These are phyloP conservation scores for Candida tropicalis DNA, from an alignment of 1,139 yeast species.

Conservation along the genomic window DNA sequence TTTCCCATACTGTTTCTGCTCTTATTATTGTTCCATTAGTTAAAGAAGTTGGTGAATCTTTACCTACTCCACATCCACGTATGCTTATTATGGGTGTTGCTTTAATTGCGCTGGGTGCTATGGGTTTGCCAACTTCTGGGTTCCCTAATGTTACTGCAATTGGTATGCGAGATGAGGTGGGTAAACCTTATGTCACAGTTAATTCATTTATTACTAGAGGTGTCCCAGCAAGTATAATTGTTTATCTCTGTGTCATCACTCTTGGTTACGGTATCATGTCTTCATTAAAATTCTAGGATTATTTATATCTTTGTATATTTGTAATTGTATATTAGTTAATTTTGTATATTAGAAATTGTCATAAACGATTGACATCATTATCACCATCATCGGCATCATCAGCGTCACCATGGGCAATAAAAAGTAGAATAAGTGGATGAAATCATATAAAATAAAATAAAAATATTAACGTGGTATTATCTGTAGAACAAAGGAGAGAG, in stretches of 20 bases:
- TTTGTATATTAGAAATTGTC: not conserved
- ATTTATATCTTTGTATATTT: too few relatives aligned
- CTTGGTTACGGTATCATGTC: slow-evolving; percentile 78
- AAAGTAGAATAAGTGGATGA: too few relatives aligned
- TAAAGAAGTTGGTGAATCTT: slow-evolving; percentile 77
- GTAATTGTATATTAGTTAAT: not conserved
- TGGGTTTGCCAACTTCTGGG: slow-evolving; percentile 96
- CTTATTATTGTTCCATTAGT: slow-evolving; percentile 86
- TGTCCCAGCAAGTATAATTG: slow-evolving; percentile 78
- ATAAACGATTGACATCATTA: too few relatives aligned
- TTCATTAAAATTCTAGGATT: slow-evolving; percentile 52
- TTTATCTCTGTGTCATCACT: slow-evolving; percentile 62
- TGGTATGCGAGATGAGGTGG: slow-evolving; percentile 87
- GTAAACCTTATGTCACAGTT: slow-evolving; percentile 82
- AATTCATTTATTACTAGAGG: slow-evolving; percentile 84
- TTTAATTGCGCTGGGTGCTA: slow-evolving; percentile 84
- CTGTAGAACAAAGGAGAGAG: too few relatives aligned
- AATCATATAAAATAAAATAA: not conserved
- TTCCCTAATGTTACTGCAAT: slow-evolving; percentile 97
- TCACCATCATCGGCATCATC: too few relatives aligned
- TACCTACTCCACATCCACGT: slow-evolving; percentile 71
- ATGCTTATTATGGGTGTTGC: slow-evolving; percentile 84
- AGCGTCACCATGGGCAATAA: too few relatives aligned
- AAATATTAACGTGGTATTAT: slow-evolving; percentile 3
- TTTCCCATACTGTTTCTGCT: slow-evolving; percentile 95